Evolutionary conservation across 2,329 filamentous ascomycete genomes (phyloP).

Genomic region (Blumeriella jaapii): DNA sequence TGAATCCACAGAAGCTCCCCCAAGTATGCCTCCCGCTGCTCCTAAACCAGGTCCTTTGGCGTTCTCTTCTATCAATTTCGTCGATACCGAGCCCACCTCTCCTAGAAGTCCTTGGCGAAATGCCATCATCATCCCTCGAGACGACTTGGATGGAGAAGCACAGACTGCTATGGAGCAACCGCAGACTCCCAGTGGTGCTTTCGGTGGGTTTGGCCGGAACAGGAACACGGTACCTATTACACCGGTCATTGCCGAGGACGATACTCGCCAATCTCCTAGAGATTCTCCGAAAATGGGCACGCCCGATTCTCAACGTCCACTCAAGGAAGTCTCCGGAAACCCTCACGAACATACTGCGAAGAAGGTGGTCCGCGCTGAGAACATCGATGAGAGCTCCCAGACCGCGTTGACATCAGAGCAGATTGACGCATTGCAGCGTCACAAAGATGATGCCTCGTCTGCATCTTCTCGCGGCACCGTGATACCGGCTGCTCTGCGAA

Average conservation of each 20-base stretch:
- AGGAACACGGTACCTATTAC: constrained; percentile 30
- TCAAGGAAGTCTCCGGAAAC: constrained; percentile 54
- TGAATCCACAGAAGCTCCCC: constrained; percentile 17
- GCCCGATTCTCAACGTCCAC: constrained; percentile 44
- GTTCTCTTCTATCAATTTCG: constrained; percentile 23
- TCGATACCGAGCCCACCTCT: constrained; percentile 24
- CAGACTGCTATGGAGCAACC: constrained; percentile 27
- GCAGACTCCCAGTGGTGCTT: constrained; percentile 31
- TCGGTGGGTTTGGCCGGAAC: constrained; percentile 35
- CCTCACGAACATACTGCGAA: constrained; percentile 31
- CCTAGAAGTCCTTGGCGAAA: constrained; percentile 42
- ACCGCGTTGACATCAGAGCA: constrained; percentile 72
- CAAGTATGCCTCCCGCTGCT: constrained; percentile 21
- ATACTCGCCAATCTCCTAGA: constrained; percentile 43
- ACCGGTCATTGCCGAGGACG: constrained; percentile 52
- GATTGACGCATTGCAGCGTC: constrained; percentile 62
- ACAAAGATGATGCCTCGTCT: constrained; percentile 17
- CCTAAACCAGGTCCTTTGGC: constrained; percentile 20
- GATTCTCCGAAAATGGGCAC: constrained; percentile 38
- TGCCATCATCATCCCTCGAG: constrained; percentile 44
- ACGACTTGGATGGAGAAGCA: constrained; percentile 26
- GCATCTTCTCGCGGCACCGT: constrained; percentile 20
- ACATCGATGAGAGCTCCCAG: constrained; percentile 64
- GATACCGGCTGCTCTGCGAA: constrained; percentile 31
- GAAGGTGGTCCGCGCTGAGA: constrained; percentile 33